Evolutionary conservation across 2,329 filamentous ascomycete genomes (phyloP), one percentile per base, ranked within the genome.

Genomic region (Clathrospora elynae): DNA sequence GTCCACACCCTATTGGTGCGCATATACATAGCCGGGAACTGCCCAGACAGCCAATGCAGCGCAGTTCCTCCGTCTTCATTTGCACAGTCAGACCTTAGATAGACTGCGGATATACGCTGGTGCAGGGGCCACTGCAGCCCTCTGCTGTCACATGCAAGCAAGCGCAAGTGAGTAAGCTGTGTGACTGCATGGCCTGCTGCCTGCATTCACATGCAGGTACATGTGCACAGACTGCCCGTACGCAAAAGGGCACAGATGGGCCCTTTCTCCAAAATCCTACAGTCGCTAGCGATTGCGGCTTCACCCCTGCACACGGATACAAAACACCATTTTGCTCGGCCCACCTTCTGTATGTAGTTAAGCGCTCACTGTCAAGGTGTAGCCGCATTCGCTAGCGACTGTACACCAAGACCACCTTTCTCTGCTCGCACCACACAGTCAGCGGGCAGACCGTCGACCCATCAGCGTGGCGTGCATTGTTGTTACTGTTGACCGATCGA

Each of bases 81-180:
- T n/a, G n/a, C n/a, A n/a, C n/a, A n/a, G n/a, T n/a, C n/a, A n/a
- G n/a, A 8, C 25, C 25, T 6, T 28, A 13, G 25, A 5, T 13
- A 13, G n/a, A n/a, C n/a, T n/a, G n/a, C n/a, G n/a, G n/a, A n/a
- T n/a, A n/a, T n/a, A n/a, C n/a, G n/a, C n/a, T 12, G n/a, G n/a
- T 28, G 25, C 25, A 28, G n/a, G 25, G 25, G n/a, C 5, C 8
- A 10, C 23, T 25, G 23, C 23, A 25, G 4, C 23, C 23, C n/a
- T n/a, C n/a, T 28, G 5, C 25, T 28, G 25, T 28, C 25, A 28
- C 11, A 4, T 12, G 25, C 25, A 28, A 28, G 3, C 11, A 32
- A 32, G 17, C 29, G 17, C 29, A 32, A 32, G 29, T 32, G 9
- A 32, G 29, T 20, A 12, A 32, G 29, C 17, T 32, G 17, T 11